These are phyloP conservation scores for Cladophialophora exuberans DNA, from an alignment of 2,329 filamentous ascomycete genomes.

Conservation along the genomic window DNA sequence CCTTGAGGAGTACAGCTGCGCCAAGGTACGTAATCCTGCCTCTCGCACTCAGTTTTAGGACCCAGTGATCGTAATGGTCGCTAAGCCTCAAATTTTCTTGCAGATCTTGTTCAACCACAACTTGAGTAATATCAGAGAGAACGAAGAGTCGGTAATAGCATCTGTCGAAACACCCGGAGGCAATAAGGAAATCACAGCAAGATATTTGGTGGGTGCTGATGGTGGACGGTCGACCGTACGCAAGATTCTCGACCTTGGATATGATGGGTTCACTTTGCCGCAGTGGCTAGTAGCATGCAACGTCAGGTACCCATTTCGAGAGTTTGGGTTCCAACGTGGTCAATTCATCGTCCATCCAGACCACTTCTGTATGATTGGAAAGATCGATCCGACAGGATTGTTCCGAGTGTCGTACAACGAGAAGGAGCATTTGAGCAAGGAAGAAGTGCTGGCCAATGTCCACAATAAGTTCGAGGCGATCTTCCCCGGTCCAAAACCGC, in stretches of 20 bases:
- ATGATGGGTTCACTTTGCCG: conserved; percentile 41
- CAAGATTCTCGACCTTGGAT: conserved; percentile 31
- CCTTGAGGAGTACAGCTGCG: conserved; percentile 15
- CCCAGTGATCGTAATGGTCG: not conserved
- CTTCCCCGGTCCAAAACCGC: conserved; percentile 62
- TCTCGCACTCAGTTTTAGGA: not conserved
- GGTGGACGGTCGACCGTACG: conserved; percentile 46
- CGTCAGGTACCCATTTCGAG: conserved; percentile 33
- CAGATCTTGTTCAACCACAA: conserved; percentile 18
- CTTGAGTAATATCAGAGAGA: conserved; percentile 6
- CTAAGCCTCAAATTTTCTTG: not conserved
- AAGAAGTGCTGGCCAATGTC: conserved; percentile 58
- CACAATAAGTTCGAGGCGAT: conserved; percentile 60
- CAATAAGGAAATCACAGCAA: conserved; percentile 38
- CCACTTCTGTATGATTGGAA: conserved; percentile 65
- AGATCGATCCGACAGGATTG: conserved; percentile 60
- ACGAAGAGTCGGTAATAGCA: conserved; percentile 8
- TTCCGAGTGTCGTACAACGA: conserved; percentile 69
- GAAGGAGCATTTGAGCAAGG: conserved; percentile 54
- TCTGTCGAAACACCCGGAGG: conserved; percentile 4
- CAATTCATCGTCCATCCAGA: conserved; percentile 62
- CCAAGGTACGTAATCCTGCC: conserved; percentile 5
- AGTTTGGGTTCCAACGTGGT: conserved; percentile 43
- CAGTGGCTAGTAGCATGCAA: conserved; percentile 33
- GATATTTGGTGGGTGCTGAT: conserved; percentile 55